Evolutionary conservation across 768 basidiomycete genomes (phyloP).

Genomic region (Lactarius sanguifluus): DNA sequence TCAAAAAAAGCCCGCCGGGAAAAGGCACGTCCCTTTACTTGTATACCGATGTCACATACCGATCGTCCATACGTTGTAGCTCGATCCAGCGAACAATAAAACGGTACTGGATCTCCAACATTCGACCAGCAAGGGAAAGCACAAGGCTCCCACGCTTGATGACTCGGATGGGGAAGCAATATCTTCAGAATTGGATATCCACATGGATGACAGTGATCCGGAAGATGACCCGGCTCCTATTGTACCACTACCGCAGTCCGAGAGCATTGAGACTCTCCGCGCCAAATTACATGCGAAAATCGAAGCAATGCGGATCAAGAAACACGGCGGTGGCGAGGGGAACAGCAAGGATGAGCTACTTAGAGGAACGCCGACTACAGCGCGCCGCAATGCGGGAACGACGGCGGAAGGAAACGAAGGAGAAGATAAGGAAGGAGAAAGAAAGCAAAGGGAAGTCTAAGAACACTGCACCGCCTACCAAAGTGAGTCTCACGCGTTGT

Average conservation of each 20-base stretch:
- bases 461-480: constrained; percentile 46
- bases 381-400: constrained; percentile 83
- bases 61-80: constrained; percentile 47
- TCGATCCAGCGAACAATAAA: constrained; percentile 90
- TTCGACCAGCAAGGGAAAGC: constrained; percentile 46
- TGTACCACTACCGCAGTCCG: constrained; percentile 63
- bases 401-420: constrained; percentile 80
- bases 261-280: constrained; percentile 62
- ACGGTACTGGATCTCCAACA: constrained; percentile 54
- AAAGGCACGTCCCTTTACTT: constrained; percentile 52
- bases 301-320: constrained; percentile 56
- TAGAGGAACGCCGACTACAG: constrained; percentile 76
- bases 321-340: constrained; percentile 41
- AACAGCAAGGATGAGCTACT: constrained; percentile 74
- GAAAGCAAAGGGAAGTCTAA: constrained; percentile 49
- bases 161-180: constrained; percentile 36
- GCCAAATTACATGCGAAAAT: constrained; percentile 77
- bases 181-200: constrained; percentile 43
- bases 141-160: constrained; percentile 42
- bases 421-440: constrained; percentile 69
- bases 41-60: background rate
- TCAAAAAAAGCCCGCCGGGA: constrained; percentile 85
- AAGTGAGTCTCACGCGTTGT: constrained; percentile 43
- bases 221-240: constrained; percentile 37
- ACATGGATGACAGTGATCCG: constrained; percentile 34